A percentile compares a stretch with the other conserved stretches of the same genome.
Conservation (phyloP, 1,139 yeast species). For the Pichia sp. region DNA sequence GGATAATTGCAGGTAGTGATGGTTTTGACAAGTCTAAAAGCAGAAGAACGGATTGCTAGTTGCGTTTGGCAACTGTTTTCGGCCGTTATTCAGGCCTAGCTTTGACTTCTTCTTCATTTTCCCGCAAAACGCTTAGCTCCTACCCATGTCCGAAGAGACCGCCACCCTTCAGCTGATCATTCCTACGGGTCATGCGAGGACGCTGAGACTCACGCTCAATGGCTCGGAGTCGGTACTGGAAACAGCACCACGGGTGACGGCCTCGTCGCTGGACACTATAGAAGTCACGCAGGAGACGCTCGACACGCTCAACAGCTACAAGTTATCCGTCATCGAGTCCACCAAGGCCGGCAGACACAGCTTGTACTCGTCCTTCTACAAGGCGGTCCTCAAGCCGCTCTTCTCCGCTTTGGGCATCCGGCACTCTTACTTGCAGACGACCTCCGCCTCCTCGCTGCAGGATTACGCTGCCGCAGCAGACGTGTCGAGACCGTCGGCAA, state of each 20-base stretch:
- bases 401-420: not conserved
- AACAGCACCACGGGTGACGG: not conserved
- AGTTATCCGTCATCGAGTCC: conserved; percentile 1
- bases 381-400: not conserved
- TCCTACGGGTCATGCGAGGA: not conserved
- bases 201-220: not conserved
- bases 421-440: conserved; percentile 5
- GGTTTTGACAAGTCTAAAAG: no score
- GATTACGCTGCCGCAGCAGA: not conserved
- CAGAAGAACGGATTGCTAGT: no score
- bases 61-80: no score
- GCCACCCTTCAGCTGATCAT: not conserved
- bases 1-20: no score
- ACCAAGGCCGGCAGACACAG: not conserved
- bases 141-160: not conserved
- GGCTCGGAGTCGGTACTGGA: not conserved
- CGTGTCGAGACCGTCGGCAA: conserved; percentile 8
- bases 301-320: not conserved
- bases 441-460: conserved; percentile 26
- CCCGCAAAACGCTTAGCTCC: no score
- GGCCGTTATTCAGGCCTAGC: no score
- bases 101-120: no score
- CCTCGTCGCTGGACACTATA: not conserved
- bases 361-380: not conserved
- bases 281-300: not conserved